Percentiles rank a stretch among this genome's conserved stretches.
These are phyloP conservation scores for Verticillium tricorpus DNA, from an alignment of 2,329 filamentous ascomycete genomes.

Conservation along the genomic window DNA sequence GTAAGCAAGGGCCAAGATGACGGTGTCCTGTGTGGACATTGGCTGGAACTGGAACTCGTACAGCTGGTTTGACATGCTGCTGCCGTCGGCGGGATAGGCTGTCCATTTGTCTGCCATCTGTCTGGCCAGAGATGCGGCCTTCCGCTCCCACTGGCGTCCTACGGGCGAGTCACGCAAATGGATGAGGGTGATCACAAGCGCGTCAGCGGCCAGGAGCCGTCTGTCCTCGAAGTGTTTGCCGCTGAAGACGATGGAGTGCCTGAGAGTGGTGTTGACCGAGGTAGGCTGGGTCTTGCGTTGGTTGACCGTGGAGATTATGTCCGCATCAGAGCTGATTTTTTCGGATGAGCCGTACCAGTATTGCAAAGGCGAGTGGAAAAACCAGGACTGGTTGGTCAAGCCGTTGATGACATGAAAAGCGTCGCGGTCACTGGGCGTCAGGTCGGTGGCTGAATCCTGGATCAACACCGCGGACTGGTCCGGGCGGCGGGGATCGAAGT, in stretches of 20 bases:
- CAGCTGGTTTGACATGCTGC: slow-evolving; percentile 51
- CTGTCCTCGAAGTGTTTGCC: slow-evolving; percentile 72
- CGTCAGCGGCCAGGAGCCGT: slow-evolving; percentile 66
- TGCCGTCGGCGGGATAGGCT: slow-evolving; percentile 58
- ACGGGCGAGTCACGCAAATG: slow-evolving; percentile 62
- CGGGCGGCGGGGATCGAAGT: slow-evolving; percentile 44
- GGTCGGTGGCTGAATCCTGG: slow-evolving; percentile 22
- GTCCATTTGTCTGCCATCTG: slow-evolving; percentile 53
- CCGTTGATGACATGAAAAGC: slow-evolving; percentile 56
- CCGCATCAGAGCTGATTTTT: slow-evolving; percentile 51
- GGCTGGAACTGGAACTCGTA: slow-evolving; percentile 79
- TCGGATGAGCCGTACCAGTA: slow-evolving; percentile 70
- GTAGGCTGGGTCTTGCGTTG: slow-evolving; percentile 56
- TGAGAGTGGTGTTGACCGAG: slow-evolving; percentile 67
- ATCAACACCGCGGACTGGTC: slow-evolving; percentile 17
- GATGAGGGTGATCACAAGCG: slow-evolving; percentile 72
- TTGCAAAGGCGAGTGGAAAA: slow-evolving; percentile 76
- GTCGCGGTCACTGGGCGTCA: slow-evolving; percentile 45
- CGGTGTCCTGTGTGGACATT: slow-evolving; percentile 61
- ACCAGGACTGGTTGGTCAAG: slow-evolving; percentile 62
- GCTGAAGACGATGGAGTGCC: slow-evolving; percentile 76
- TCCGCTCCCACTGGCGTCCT: slow-evolving; percentile 60
- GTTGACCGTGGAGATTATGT: slow-evolving; percentile 69
- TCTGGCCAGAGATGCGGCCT: slow-evolving; percentile 47
- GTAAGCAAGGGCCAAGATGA: slow-evolving; percentile 63